Percentiles rank a stretch among this genome's conserved stretches.
These are phyloP conservation scores for Dactylellina sp. DNA, from an alignment of 2,329 filamentous ascomycete genomes.

Conservation along the genomic window DNA sequence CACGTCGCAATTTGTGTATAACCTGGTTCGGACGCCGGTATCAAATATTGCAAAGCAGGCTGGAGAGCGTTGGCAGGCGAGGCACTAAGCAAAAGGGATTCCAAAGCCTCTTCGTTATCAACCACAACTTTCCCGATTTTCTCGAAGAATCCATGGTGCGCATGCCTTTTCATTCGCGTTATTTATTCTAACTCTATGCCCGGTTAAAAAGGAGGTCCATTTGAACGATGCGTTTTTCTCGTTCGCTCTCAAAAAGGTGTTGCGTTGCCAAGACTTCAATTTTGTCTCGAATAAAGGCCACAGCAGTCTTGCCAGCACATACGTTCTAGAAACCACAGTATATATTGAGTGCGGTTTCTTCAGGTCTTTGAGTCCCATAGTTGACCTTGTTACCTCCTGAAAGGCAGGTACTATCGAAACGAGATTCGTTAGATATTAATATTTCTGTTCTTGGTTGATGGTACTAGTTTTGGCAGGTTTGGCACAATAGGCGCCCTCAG, in stretches of 20 bases:
- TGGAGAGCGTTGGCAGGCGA: not conserved
- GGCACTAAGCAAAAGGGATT: not conserved
- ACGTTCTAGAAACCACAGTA: slow-evolving; percentile 1
- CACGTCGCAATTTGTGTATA: not conserved
- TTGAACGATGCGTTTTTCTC: not conserved
- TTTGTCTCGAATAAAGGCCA: not conserved
- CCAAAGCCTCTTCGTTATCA: not conserved
- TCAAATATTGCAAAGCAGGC: not conserved
- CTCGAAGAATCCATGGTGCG: not conserved
- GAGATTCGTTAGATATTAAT: too few species aligned
- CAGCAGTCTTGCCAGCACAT: not conserved
- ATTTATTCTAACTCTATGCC: not conserved
- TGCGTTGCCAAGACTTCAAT: not conserved
- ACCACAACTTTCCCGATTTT: not conserved
- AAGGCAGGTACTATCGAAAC: not conserved
- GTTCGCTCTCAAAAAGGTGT: not conserved
- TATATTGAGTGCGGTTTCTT: not conserved
- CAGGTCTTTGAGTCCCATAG: not conserved
- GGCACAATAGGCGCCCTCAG: too few species aligned
- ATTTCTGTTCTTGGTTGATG: too few species aligned
- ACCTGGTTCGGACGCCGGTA: not conserved
- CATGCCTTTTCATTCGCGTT: not conserved
- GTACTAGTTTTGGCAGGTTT: too few species aligned
- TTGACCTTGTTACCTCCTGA: not conserved
- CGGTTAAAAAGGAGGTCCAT: too few species aligned